Base-by-base conservation (phyloP, 225 moss, liverwort and hornwort genomes). In the Straminergon stramineum region DNA sequence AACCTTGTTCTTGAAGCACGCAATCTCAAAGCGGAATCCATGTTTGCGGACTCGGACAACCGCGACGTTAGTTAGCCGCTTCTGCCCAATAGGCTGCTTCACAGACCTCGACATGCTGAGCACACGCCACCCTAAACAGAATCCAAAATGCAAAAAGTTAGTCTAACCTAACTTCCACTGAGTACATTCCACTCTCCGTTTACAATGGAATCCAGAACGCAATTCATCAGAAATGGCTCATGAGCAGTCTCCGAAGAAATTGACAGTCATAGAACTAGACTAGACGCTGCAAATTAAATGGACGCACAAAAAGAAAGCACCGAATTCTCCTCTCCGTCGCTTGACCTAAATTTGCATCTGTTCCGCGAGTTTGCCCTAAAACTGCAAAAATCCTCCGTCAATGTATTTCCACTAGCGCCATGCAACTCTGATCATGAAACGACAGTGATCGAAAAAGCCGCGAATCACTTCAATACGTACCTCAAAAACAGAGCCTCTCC, bases 1-100 rank as follows among this genome's bases (percentile, higher is more conserved):
- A 79, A 97, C 99, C 94, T 99, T 99, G 93, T 99, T 99, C 89
- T 99, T 99, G 91, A 95, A 99, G 92, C 99, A 99, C 27, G 99
- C 99, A 87, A 99, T 97, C 91, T 99, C 99, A 84, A 99, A 97
- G 18, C 99, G 96, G 74, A 92, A 90, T 45, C 99, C 99, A 89
- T 95, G 95, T 91, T 97, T 97, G 90, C 96, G 96, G 52, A 94
- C 90, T 70, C 97, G 95, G 90, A 99, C 99, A 32, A 97, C 93
- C 70, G 99, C 99, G 56, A 99, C 95, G 86, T 99, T 99, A 5
- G 99, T 99, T 16, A 99, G 94, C 90, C 99, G 91, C 94, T 99
- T 99, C 91, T 99, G 99, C 85, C 99, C 99, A 31, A 99, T 43
- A 22, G 99, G 99, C 91, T 99, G 99, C 88, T 92, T 94, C 92